These are phyloP conservation scores for Tetrahymena elliotti DNA, from an alignment of 73 alveolate species.

Conservation along the genomic window DNA sequence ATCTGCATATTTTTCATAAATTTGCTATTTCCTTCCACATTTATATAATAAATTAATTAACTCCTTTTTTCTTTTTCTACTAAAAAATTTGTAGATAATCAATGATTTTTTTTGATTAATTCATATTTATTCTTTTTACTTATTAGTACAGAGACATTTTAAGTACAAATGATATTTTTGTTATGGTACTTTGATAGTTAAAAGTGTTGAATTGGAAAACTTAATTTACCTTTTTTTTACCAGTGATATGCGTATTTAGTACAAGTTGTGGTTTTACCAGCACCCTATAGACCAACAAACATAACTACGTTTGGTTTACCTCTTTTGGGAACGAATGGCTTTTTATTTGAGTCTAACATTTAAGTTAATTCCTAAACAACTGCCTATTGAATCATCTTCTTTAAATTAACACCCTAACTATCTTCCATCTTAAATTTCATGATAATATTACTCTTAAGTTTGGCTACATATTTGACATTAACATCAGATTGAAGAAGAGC, in stretches of 20 bases:
- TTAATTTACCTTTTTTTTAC: slow-evolving; percentile 62
- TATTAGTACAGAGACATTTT: background rate
- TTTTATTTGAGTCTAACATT: slow-evolving; percentile 64
- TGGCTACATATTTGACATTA: slow-evolving; percentile 75
- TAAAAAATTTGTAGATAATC: no score
- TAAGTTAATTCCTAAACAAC: slow-evolving; percentile 87
- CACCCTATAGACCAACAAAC: slow-evolving; percentile 99
- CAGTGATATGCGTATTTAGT: slow-evolving; percentile 98
- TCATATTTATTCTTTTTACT: no score
- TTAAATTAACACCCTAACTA: slow-evolving; percentile 66
- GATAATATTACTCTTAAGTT: slow-evolving; percentile 76
- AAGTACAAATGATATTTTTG: background rate
- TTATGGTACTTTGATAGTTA: no score
- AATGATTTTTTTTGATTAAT: no score
- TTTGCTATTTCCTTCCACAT: no score
- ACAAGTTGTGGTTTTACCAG: slow-evolving; percentile 99
- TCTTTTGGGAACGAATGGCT: slow-evolving; percentile 63
- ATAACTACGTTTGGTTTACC: slow-evolving; percentile 90
- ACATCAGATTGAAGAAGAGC: slow-evolving; percentile 91
- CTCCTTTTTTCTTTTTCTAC: no score
- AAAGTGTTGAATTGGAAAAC: background rate
- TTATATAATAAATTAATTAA: no score
- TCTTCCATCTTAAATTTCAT: slow-evolving; percentile 70
- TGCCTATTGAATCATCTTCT: slow-evolving; percentile 74
- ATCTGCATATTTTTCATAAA: no score